A percentile compares a stretch with the other conserved stretches of the same genome.
Evolutionary conservation across 768 basidiomycete genomes (phyloP).

Genomic region (Lentinula guzmanii): DNA sequence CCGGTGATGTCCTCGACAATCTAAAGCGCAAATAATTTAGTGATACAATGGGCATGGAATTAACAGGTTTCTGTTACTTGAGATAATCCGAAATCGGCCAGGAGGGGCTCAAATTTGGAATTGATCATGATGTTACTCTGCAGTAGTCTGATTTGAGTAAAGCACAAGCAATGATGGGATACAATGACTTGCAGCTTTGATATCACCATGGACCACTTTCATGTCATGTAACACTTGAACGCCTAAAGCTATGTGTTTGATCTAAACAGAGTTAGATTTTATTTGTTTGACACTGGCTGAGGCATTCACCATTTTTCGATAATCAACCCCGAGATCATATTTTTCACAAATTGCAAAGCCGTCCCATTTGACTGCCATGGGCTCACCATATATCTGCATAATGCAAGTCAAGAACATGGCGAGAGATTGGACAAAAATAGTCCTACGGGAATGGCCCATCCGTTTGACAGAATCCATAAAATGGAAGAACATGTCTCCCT

Average conservation of each 20-base stretch:
- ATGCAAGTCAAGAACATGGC: conserved; percentile 1
- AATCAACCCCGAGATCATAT: conserved; percentile 32
- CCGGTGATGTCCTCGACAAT: conserved; percentile 54
- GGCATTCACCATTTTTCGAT: conserved; percentile 31
- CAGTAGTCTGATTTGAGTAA: not conserved
- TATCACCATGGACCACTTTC: conserved; percentile 25
- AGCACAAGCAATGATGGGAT: not conserved
- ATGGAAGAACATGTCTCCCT: conserved; percentile 48
- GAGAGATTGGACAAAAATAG: not conserved
- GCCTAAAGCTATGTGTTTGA: conserved; percentile 39
- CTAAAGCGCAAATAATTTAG: conserved; percentile 19
- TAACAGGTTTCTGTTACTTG: conserved; percentile 23
- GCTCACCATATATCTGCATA: conserved; percentile 46
- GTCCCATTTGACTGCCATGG: conserved; percentile 53
- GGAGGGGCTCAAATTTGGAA: conserved; percentile 35
- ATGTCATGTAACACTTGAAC: conserved; percentile 44
- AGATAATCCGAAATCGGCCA: conserved; percentile 55
- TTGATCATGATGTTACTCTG: conserved; percentile 48
- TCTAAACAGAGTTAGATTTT: conserved; percentile 20
- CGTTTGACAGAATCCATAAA: conserved; percentile 51
- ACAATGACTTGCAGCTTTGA: conserved; percentile 33
- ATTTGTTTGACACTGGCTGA: not conserved
- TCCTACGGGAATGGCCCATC: conserved; percentile 53
- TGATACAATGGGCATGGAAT: not conserved
- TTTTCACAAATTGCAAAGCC: conserved; percentile 40